Conservation (phyloP, 306 rosid genomes). For the Cucurbita ficifolia region DNA sequence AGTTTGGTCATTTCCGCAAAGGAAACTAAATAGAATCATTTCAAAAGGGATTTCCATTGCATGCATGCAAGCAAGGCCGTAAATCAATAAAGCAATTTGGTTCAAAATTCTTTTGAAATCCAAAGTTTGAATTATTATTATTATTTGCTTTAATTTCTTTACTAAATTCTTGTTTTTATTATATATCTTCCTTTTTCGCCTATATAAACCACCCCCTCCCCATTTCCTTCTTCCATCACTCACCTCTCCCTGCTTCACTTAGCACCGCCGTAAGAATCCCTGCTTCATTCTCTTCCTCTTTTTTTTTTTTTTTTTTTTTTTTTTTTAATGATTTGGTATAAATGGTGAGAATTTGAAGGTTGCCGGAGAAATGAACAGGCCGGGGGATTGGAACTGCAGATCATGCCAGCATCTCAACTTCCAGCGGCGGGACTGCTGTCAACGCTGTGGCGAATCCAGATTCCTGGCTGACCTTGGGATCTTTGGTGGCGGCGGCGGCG, state of each 20-base stretch:
- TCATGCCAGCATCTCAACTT: conserved; percentile 93
- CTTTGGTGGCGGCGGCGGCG: conserved; percentile 16
- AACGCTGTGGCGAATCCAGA: conserved; percentile 70
- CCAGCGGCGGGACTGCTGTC: conserved; percentile 94
- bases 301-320: no score
- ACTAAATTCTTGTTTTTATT: not conserved
- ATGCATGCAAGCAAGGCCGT: not conserved
- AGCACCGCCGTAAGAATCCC: no score
- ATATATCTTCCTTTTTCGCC: not conserved
- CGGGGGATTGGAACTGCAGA: conserved; percentile 97
- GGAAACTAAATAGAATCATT: not conserved
- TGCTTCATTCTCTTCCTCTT: no score
- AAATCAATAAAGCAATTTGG: not conserved
- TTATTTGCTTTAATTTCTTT: conserved; percentile 12
- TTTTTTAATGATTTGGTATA: no score
- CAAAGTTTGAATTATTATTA: conserved; percentile 19
- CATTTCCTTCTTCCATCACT: not conserved
- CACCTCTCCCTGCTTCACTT: no score
- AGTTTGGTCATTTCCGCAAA: not conserved
- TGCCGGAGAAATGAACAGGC: conserved; percentile 50
- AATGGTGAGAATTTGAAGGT: not conserved
- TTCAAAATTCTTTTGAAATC: not conserved
- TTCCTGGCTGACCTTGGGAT: conserved; percentile 32
- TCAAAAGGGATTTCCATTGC: not conserved
- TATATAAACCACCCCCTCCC: not conserved